Percentiles rank a stretch among this genome's conserved stretches.
Evolutionary conservation across 306 rosid genomes (phyloP).

Genomic region (Fragaria nilgerrensis): DNA sequence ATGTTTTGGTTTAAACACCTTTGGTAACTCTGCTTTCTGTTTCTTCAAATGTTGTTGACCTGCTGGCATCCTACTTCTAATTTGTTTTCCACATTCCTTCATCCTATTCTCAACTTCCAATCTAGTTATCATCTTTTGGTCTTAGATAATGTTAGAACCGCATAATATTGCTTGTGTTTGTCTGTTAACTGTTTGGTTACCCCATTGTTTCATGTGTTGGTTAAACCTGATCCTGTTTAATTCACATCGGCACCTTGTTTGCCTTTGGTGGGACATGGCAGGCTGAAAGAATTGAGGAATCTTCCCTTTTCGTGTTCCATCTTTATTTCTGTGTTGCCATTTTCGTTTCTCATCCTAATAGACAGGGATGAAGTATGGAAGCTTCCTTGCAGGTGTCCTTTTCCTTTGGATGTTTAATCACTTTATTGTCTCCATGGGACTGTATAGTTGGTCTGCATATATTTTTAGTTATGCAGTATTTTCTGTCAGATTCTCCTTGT

Average conservation of each 20-base stretch:
- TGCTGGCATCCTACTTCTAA: neutral
- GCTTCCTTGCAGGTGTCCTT: slow-evolving; percentile 22
- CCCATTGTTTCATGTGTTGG: neutral
- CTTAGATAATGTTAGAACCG: neutral
- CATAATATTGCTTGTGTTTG: neutral
- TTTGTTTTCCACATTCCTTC: neutral
- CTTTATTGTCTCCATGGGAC: neutral
- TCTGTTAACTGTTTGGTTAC: slow-evolving; percentile 1
- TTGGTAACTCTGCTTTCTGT: neutral
- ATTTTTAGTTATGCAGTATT: slow-evolving; percentile 1
- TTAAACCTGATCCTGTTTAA: slow-evolving; percentile 6
- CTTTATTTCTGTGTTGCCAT: slow-evolving; percentile 5
- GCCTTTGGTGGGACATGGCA: neutral
- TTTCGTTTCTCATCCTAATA: neutral
- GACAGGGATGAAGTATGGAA: slow-evolving; percentile 23
- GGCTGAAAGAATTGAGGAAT: slow-evolving; percentile 16
- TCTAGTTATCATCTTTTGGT: neutral
- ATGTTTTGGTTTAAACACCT: neutral
- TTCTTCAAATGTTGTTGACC: neutral
- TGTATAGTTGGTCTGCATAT: neutral
- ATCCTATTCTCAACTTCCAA: neutral
- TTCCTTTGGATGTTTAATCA: neutral
- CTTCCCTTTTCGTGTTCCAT: slow-evolving; percentile 12
- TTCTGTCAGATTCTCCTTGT: neutral
- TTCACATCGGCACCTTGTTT: neutral